Evolutionary conservation across 2,329 filamentous ascomycete genomes (phyloP).

Genomic region (Ophiostoma montium): DNA sequence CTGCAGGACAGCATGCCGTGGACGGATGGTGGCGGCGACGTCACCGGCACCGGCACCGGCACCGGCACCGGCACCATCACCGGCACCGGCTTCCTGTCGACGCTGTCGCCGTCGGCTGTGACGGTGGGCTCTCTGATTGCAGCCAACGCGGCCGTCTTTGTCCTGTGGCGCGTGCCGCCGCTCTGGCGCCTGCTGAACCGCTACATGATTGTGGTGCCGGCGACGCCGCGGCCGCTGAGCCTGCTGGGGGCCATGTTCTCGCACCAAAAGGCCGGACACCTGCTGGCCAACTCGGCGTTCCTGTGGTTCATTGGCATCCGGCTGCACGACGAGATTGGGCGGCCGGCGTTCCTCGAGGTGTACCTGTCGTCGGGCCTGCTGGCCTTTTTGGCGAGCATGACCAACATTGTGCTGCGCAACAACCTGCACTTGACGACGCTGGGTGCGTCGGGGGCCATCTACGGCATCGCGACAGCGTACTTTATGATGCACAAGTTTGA

Average conservation of each 20-base stretch:
- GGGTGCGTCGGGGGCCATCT: slow-evolving; percentile 52
- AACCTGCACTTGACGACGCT: slow-evolving; percentile 38
- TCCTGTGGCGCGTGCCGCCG: slow-evolving; percentile 49
- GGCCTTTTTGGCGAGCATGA: slow-evolving; percentile 45
- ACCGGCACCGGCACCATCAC: no score
- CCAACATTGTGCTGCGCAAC: slow-evolving; percentile 31
- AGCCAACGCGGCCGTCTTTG: slow-evolving; percentile 42
- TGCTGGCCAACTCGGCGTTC: slow-evolving; percentile 48
- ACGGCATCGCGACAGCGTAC: slow-evolving; percentile 47
- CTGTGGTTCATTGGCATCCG: slow-evolving; percentile 53
- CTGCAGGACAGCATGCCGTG: not conserved
- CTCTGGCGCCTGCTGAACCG: slow-evolving; percentile 53
- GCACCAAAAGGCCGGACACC: slow-evolving; percentile 48
- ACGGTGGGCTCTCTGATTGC: slow-evolving; percentile 49
- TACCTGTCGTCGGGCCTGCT: slow-evolving; percentile 45
- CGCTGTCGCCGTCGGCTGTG: slow-evolving; percentile 45
- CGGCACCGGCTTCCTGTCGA: slow-evolving; percentile 40
- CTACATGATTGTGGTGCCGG: slow-evolving; percentile 51
- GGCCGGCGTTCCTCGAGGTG: slow-evolving; percentile 54
- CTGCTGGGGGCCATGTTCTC: slow-evolving; percentile 54
- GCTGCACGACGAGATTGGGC: slow-evolving; percentile 56
- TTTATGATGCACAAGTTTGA: slow-evolving; percentile 44
- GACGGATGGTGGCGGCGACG: slow-evolving; percentile 12
- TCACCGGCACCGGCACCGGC: no score
- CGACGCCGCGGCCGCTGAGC: slow-evolving; percentile 46